Percentiles rank a stretch among this genome's conserved stretches.
These are phyloP conservation scores for Hysterangium stoloniferum DNA, from an alignment of 768 basidiomycete species.

Conservation along the genomic window DNA sequence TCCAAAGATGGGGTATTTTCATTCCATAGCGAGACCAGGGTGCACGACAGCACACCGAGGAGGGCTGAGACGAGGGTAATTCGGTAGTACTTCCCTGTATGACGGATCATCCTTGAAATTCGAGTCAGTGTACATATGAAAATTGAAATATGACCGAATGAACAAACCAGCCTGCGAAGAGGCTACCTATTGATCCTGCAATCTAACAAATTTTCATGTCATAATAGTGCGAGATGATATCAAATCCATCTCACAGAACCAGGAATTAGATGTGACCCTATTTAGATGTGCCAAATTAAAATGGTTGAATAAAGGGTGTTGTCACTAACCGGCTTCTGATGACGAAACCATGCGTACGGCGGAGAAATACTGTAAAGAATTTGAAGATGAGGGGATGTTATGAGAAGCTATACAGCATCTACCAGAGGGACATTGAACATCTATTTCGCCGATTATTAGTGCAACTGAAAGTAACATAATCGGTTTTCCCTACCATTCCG, in stretches of 20 bases:
- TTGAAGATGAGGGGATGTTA: conserved; percentile 9
- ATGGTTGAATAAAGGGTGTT: background rate
- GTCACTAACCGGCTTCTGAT: conserved; percentile 57
- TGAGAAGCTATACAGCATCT: conserved; percentile 20
- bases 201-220: conserved; percentile 36
- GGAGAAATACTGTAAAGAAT: conserved; percentile 60
- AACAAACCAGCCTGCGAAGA: conserved; percentile 78
- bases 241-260: conserved; percentile 58
- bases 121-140: conserved; percentile 5
- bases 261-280: conserved; percentile 81
- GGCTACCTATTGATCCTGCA: conserved; percentile 76
- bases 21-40: conserved; percentile 60
- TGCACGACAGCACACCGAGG: conserved; percentile 50
- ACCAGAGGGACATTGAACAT: conserved; percentile 84
- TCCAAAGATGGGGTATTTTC: conserved; percentile 50
- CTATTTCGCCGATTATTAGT: conserved; percentile 25
- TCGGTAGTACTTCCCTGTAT: conserved; percentile 77
- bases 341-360: conserved; percentile 67
- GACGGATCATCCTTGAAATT: conserved; percentile 64
- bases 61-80: conserved; percentile 63
- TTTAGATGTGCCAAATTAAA: background rate
- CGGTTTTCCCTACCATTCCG: conserved; percentile 48
- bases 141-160: background rate
- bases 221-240: conserved; percentile 14
- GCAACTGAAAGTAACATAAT: conserved; percentile 14